Base-by-base conservation (phyloP, 1,284 basidiomycete genomes). In the Neonothopanus nambi region DNA sequence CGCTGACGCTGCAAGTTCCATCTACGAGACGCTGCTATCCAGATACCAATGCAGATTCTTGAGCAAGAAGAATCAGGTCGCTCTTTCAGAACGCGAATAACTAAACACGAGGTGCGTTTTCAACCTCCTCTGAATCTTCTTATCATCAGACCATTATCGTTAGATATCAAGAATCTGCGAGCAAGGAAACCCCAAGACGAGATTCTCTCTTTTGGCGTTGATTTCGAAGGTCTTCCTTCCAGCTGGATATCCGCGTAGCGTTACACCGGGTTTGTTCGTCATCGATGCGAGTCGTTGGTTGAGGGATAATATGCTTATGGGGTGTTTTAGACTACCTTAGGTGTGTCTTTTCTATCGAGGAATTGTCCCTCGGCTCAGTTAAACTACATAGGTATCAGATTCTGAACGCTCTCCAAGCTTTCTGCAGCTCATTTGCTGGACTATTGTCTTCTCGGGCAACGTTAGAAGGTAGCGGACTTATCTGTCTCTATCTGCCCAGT, bases 381-480 rank as follows among this genome's bases (percentile, higher is more conserved):
- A 9, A 26, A 6, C 5, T 51, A 80, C n/a, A n/a, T n/a, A n/a
- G 82, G 54, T 87, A 86, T 61, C 85, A 87, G 61, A 70, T 83
- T 15, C 76, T 80, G 60, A 87, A 88, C 57, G 82, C 82, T 0
- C 54, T 85, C 2, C 86, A 87, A 67, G 82, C 84, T 2, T 87
- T 86, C 59, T 87, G 83, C 62, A 87, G 81, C 60, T 85, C 85
- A 0, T 67, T 87, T 1, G 79, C 84, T 0, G 74, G 81, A 0
- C 67, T 88, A 28, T 65, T 87, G 20, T 81, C 86, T 2, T 85
- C 85, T 4, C 71, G 85, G 57, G 85, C 85, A n/a, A 77, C 84
- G 3, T 69, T 89, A 12, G 81, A 87, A 76, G 85, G 85, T 83
- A 51, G 37, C n/a, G n/a, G n/a, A n/a, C n/a, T n/a, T n/a, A n/a